phyloP scores from a whole-genome alignment of 2,329 filamentous ascomycete genomes.

The Aspergillus flavus region DNA sequence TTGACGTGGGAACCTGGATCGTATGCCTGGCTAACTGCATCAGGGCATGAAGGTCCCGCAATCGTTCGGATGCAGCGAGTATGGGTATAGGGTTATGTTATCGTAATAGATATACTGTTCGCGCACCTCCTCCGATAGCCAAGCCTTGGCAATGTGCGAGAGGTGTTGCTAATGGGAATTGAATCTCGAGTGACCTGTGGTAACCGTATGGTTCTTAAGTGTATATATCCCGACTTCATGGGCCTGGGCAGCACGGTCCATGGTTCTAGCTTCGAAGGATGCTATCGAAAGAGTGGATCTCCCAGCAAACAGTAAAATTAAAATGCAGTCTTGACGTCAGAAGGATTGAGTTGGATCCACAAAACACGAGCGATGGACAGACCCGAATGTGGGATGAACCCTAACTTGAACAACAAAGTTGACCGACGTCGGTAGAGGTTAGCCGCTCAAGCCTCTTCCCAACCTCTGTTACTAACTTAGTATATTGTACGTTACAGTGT shows the following conservation, averaged over 20 bases:
- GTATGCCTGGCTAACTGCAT: too few species aligned
- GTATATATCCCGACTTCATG: not conserved
- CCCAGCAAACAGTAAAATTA: not conserved
- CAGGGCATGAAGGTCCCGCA: not conserved
- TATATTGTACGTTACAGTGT: not conserved
- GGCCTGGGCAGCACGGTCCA: not conserved
- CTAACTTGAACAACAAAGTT: not conserved
- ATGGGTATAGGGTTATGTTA: too few species aligned
- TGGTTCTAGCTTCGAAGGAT: not conserved
- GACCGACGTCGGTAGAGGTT: not conserved
- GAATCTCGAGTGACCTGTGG: not conserved
- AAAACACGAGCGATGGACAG: not conserved
- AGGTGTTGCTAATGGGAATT: not conserved
- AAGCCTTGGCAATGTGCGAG: too few species aligned
- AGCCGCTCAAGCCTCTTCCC: not conserved
- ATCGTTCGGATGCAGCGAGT: not conserved
- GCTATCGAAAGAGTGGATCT: not conserved
- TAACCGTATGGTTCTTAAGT: not conserved
- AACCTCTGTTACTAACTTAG: not conserved
- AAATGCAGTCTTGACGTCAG: not conserved
- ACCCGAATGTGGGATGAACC: not conserved
- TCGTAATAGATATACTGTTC: too few species aligned
- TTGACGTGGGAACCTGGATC: too few species aligned
- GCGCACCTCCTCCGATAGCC: too few species aligned
- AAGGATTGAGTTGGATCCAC: not conserved